Evolutionary conservation across 2,329 filamentous ascomycete species (phyloP).

Genomic region (Orbilia brochopaga): DNA sequence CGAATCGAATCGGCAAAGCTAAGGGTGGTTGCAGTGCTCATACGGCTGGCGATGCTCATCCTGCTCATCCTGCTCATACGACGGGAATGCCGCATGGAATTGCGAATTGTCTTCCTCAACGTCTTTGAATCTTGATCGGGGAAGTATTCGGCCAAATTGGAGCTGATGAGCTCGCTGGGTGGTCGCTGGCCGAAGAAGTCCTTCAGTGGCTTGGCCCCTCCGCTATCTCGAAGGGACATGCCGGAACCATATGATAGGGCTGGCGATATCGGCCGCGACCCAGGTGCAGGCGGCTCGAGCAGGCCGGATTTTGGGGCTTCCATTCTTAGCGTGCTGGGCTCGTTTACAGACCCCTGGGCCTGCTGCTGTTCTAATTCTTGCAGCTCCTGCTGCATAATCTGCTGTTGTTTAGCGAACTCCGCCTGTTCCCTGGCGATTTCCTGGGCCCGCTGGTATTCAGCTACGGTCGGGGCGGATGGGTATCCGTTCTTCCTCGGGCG

Average conservation of each 20-base stretch:
- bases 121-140: conserved; percentile 91
- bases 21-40: conserved; percentile 90
- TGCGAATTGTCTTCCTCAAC: conserved; percentile 91
- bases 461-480: conserved; percentile 77
- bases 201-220: conserved; percentile 56
- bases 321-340: conserved; percentile 13
- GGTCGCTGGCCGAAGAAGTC: conserved; percentile 86
- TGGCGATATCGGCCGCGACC: conserved; percentile 77
- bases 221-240: conserved; percentile 39
- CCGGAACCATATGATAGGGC: conserved; percentile 66
- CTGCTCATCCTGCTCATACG: conserved; percentile 74
- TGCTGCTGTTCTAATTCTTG: conserved; percentile 31
- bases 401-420: conserved; percentile 59
- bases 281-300: conserved; percentile 33
- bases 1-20: conserved; percentile 91
- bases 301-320: conserved; percentile 29
- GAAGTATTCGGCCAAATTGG: conserved; percentile 95
- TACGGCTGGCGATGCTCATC: conserved; percentile 85
- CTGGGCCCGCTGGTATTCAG: conserved; percentile 85
- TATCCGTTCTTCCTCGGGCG: conserved; percentile 71
- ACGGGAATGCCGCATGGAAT: conserved; percentile 82
- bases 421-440: conserved; percentile 88
- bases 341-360: not conserved
- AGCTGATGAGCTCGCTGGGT: conserved; percentile 95
- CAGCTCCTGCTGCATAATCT: conserved; percentile 32